Percentiles rank a stretch among this genome's conserved stretches.
Conservation (phyloP, 768 basidiomycete species). For the Mycena rebaudengoi region DNA sequence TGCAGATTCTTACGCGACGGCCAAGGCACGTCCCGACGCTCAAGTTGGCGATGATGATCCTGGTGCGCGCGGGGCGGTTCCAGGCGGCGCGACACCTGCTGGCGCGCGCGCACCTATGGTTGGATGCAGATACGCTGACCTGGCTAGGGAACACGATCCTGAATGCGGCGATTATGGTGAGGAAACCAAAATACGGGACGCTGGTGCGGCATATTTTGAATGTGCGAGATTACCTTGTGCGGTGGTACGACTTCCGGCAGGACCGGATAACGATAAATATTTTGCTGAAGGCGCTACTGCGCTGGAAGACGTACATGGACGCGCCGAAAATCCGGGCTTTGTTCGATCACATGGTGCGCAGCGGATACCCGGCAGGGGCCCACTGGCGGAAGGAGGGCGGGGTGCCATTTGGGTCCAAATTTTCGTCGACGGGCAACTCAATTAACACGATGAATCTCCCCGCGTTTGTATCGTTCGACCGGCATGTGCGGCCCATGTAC, state of each 20-base stretch:
- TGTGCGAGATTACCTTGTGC: constrained; percentile 52
- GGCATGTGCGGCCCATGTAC: constrained; percentile 73
- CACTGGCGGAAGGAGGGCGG: constrained; percentile 36
- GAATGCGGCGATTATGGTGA: constrained; percentile 47
- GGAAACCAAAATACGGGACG: constrained; percentile 49
- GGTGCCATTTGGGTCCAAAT: constrained; percentile 57
- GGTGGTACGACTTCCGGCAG: constrained; percentile 58
- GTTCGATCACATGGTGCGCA: constrained; percentile 70
- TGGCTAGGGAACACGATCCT: constrained; percentile 66
- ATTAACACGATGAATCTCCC: constrained; percentile 48
- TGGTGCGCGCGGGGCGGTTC: constrained; percentile 51
- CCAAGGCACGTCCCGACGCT: constrained; percentile 37
- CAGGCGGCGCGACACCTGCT: constrained; percentile 56
- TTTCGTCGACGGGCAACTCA: constrained; percentile 14
- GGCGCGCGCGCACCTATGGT: constrained; percentile 31
- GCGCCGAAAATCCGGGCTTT: constrained; percentile 54
- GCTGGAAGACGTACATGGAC: constrained; percentile 57
- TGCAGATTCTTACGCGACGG: constrained; percentile 34
- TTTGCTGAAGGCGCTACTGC: constrained; percentile 65
- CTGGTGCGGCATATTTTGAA: constrained; percentile 53
- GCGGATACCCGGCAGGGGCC: constrained; percentile 62
- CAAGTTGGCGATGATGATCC: constrained; percentile 44
- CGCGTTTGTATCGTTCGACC: constrained; percentile 59
- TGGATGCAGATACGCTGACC: constrained; percentile 46
- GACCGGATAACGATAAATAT: constrained; percentile 80